Conservation (phyloP, 345 rosid genomes). For the Citrus hindsii region DNA sequence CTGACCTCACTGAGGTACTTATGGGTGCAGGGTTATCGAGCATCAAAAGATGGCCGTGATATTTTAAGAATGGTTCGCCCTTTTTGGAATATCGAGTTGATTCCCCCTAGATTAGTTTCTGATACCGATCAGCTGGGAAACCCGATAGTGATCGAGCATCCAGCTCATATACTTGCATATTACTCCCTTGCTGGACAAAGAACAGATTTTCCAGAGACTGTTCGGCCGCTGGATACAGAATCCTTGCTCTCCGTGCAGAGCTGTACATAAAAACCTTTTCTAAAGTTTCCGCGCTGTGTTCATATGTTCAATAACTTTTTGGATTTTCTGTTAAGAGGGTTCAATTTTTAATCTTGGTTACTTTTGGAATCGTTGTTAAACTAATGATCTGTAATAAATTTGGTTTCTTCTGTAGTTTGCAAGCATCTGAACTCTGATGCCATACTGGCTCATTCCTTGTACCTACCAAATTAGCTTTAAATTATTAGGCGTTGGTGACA, state of each 20-base stretch:
- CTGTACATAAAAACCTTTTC: constrained; percentile 32
- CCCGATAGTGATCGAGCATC: constrained; percentile 43
- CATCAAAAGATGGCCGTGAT: constrained; percentile 46
- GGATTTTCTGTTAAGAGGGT: constrained; percentile 17
- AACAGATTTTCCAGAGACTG: constrained; percentile 74
- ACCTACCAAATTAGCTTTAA: background rate
- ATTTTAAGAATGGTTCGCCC: constrained; percentile 82
- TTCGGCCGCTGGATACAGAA: constrained; percentile 44
- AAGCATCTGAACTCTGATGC: constrained; percentile 12
- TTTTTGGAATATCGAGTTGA: constrained; percentile 91
- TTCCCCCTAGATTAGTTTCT: constrained; percentile 47
- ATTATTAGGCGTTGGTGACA: background rate
- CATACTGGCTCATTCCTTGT: background rate
- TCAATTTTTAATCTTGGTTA: constrained; percentile 10
- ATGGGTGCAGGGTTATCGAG: constrained; percentile 95
- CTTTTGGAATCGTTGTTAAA: background rate
- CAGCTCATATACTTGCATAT: constrained; percentile 87
- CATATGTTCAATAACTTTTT: constrained; percentile 20
- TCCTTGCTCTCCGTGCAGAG: constrained; percentile 20
- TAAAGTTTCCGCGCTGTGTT: constrained; percentile 16
- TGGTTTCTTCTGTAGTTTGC: constrained; percentile 23
- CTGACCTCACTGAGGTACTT: constrained; percentile 77
- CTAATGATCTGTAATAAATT: constrained; percentile 32
- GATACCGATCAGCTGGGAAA: constrained; percentile 29
- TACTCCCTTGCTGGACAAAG: constrained; percentile 92